A percentile compares a stretch with the other conserved stretches of the same genome.
Conservation (phyloP, 2,329 filamentous ascomycete species). For the Talaromyces sp. region DNA sequence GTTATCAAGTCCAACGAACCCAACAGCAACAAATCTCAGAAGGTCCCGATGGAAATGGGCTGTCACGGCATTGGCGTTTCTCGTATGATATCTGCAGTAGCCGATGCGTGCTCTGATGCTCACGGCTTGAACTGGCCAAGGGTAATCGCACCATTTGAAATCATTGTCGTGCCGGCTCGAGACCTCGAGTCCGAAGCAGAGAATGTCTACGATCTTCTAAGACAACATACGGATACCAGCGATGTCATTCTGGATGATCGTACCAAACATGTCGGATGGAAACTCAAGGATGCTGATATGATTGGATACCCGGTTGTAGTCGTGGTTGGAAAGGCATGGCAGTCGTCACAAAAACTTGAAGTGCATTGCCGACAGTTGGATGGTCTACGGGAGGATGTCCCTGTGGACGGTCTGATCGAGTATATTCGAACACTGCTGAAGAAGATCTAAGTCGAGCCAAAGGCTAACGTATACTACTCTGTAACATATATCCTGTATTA, state of each 20-base stretch:
- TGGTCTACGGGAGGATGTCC: slow-evolving; percentile 58
- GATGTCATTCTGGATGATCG: slow-evolving; percentile 77
- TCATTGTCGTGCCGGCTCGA: slow-evolving; percentile 61
- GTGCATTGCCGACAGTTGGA: slow-evolving; percentile 73
- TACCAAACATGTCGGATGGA: slow-evolving; percentile 70
- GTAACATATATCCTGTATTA: slow-evolving; percentile 10
- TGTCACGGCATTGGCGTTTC: slow-evolving; percentile 95
- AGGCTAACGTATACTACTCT: slow-evolving; percentile 10
- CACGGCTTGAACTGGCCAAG: slow-evolving; percentile 84
- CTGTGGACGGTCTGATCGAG: slow-evolving; percentile 49
- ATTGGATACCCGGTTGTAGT: slow-evolving; percentile 84
- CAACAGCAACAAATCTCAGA: slow-evolving; percentile 30
- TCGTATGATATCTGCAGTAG: slow-evolving; percentile 82
- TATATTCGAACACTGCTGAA: slow-evolving; percentile 52
- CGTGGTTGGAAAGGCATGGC: slow-evolving; percentile 72
- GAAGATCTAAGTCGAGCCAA: slow-evolving; percentile 46
- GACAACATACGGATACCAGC: slow-evolving; percentile 24
- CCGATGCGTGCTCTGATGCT: slow-evolving; percentile 69
- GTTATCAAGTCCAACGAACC: slow-evolving; percentile 22
- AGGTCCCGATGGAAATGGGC: slow-evolving; percentile 78
- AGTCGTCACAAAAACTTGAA: slow-evolving; percentile 60
- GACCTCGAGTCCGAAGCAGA: slow-evolving; percentile 51
- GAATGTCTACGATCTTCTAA: slow-evolving; percentile 64
- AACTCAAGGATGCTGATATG: slow-evolving; percentile 83
- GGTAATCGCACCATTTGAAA: slow-evolving; percentile 80